Percentiles rank a stretch among this genome's conserved stretches.
Evolutionary conservation across 495 filamentous ascomycete species (phyloP).

Genomic region (Tuber brumale): DNA sequence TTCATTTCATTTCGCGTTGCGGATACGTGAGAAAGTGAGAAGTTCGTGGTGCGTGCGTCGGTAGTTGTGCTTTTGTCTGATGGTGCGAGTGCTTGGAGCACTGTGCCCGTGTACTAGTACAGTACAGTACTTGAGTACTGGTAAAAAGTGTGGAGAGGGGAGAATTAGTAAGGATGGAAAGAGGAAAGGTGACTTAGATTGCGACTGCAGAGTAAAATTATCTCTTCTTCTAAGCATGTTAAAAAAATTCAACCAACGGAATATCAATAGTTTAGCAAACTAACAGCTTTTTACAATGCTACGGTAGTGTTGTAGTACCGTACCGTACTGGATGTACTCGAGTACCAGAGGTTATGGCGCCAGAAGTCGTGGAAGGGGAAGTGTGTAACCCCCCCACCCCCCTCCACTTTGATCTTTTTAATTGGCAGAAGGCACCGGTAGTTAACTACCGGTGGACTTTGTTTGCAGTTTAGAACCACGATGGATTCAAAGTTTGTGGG

Average conservation of each 20-base stretch:
- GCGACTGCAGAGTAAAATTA: neutral
- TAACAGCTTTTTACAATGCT: no score
- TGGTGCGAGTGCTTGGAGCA: neutral
- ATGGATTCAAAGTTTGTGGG: no score
- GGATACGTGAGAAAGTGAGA: neutral
- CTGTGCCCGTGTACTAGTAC: no score
- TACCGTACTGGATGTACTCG: no score
- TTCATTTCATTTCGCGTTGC: neutral
- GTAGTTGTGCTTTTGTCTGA: neutral
- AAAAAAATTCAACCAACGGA: neutral
- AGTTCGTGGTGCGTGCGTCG: neutral
- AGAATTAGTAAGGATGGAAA: neutral
- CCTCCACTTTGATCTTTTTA: no score
- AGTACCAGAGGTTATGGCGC: no score
- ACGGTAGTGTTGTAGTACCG: no score
- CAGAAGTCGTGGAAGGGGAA: no score
- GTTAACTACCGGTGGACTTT: no score
- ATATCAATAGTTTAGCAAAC: neutral
- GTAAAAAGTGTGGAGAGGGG: neutral
- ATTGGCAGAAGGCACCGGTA: no score
- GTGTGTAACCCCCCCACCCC: no score
- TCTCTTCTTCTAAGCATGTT: neutral
- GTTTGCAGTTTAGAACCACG: no score
- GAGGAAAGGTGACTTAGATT: neutral
- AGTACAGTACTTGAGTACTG: neutral